Evolutionary conservation across 345 rosid genomes (phyloP).

Genomic region (Gossypium stocksii): DNA sequence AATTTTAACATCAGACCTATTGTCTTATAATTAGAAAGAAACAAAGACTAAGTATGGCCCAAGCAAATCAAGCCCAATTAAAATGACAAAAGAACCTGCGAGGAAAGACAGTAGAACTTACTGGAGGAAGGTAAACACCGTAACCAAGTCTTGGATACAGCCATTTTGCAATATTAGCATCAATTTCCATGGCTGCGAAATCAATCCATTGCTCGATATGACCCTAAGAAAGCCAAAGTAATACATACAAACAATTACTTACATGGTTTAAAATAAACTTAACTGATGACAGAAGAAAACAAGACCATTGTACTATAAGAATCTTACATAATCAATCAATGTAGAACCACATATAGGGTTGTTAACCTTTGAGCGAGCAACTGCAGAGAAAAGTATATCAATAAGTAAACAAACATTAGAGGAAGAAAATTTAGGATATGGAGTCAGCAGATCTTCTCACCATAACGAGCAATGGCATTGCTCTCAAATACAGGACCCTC

Average conservation of each 20-base stretch:
- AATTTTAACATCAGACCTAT: conserved; percentile 5
- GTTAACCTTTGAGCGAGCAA: conserved; percentile 61
- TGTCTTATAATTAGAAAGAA: neutral
- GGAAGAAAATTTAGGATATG: neutral
- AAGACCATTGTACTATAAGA: neutral
- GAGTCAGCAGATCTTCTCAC: conserved; percentile 31
- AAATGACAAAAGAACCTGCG: neutral
- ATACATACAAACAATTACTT: conserved; percentile 13
- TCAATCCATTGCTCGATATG: conserved; percentile 96
- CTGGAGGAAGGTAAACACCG: conserved; percentile 62
- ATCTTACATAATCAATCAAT: conserved; percentile 66
- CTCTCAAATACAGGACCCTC: conserved; percentile 90
- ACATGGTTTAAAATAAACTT: neutral
- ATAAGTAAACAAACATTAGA: neutral
- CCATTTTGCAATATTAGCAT: conserved; percentile 58
- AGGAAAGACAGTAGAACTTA: conserved; percentile 26
- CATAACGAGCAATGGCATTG: conserved; percentile 92
- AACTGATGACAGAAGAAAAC: neutral
- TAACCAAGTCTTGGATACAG: conserved; percentile 53
- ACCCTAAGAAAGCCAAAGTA: conserved; percentile 39
- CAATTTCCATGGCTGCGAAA: conserved; percentile 72
- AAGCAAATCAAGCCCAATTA: neutral
- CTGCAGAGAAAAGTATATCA: conserved; percentile 30
- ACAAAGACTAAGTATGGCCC: neutral
- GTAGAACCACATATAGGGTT: conserved; percentile 62